Percentiles rank a stretch among this genome's conserved stretches.
Conservation (phyloP, 305 asterid genomes). For the Coffea humblotiana region DNA sequence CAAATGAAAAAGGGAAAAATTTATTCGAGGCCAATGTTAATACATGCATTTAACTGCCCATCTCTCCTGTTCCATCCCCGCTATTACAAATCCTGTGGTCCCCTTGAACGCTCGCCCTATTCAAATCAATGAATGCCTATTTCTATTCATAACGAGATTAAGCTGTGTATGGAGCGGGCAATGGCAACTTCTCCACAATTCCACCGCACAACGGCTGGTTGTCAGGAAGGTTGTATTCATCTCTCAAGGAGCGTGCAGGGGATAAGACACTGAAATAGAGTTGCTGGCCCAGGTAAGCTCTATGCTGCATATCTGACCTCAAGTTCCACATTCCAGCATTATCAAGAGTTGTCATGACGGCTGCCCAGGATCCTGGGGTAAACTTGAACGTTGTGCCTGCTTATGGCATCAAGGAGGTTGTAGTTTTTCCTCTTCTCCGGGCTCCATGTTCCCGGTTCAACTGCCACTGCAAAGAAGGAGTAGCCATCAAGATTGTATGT, state of each 20-base stretch:
- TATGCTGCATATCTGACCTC: constrained; percentile 69
- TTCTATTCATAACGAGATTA: constrained; percentile 5
- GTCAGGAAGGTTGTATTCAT: constrained; percentile 60
- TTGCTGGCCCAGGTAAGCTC: constrained; percentile 75
- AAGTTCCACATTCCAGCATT: constrained; percentile 90
- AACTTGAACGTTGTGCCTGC: constrained; percentile 78
- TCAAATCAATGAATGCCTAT: constrained; percentile 1
- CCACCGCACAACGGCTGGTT: constrained; percentile 53
- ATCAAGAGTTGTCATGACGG: constrained; percentile 66
- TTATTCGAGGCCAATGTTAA: constrained; percentile 12
- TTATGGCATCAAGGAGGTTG: constrained; percentile 69
- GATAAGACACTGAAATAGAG: constrained; percentile 68
- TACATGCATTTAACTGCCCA: constrained; percentile 14
- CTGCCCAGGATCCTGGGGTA: constrained; percentile 89
- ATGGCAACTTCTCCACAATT: constrained; percentile 45
- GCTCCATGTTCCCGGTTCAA: constrained; percentile 73
- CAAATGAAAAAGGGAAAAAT: not conserved
- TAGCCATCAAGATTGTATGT: constrained; percentile 78
- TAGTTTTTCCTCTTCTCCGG: constrained; percentile 80
- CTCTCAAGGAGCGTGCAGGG: constrained; percentile 52
- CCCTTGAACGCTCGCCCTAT: constrained; percentile 7
- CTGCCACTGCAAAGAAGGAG: constrained; percentile 78
- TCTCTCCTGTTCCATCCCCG: constrained; percentile 18
- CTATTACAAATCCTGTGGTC: not conserved
- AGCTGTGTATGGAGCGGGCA: constrained; percentile 46